A percentile compares a stretch with the other conserved stretches of the same genome.
Evolutionary conservation across 2,329 filamentous ascomycete species (phyloP).

Genomic region (Hortaea sp.): DNA sequence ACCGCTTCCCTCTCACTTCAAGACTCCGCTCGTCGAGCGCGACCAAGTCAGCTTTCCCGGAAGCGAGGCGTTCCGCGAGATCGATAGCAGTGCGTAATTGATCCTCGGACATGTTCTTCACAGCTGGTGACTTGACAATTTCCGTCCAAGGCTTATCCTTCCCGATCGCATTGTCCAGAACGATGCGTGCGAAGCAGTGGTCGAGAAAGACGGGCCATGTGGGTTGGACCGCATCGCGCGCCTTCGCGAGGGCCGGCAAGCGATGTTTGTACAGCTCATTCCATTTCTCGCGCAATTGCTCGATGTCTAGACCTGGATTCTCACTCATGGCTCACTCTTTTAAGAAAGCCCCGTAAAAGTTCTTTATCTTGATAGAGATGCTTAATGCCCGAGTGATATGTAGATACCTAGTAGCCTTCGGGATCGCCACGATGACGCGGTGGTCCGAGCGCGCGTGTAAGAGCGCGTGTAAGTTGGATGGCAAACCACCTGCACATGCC

Average conservation of each 20-base stretch:
- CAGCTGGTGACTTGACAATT: conserved; percentile 32
- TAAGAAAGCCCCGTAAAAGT: too few species aligned
- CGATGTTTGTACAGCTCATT: conserved; percentile 18
- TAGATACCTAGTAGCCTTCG: too few species aligned
- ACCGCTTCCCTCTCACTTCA: conserved; percentile 27
- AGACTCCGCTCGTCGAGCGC: conserved; percentile 33
- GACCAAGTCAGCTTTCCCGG: conserved; percentile 28
- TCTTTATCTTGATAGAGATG: too few species aligned
- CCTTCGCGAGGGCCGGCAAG: conserved; percentile 20
- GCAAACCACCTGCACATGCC: too few species aligned
- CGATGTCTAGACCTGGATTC: neutral
- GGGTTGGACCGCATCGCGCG: conserved; percentile 23
- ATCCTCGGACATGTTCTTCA: conserved; percentile 32
- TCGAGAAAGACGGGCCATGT: conserved; percentile 35
- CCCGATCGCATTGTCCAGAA: conserved; percentile 34
- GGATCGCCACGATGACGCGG: neutral
- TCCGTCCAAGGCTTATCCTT: conserved; percentile 32
- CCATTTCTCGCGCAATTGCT: conserved; percentile 10
- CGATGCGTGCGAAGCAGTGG: conserved; percentile 37
- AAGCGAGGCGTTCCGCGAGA: conserved; percentile 28
- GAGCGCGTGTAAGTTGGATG: neutral
- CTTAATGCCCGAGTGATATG: too few species aligned
- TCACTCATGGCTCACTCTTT: too few species aligned
- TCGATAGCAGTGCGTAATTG: conserved; percentile 30
- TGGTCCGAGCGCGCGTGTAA: neutral